A percentile compares a stretch with the other conserved stretches of the same genome.
Conservation (phyloP, 495 filamentous ascomycete genomes). For the Oidiodendron maius region DNA sequence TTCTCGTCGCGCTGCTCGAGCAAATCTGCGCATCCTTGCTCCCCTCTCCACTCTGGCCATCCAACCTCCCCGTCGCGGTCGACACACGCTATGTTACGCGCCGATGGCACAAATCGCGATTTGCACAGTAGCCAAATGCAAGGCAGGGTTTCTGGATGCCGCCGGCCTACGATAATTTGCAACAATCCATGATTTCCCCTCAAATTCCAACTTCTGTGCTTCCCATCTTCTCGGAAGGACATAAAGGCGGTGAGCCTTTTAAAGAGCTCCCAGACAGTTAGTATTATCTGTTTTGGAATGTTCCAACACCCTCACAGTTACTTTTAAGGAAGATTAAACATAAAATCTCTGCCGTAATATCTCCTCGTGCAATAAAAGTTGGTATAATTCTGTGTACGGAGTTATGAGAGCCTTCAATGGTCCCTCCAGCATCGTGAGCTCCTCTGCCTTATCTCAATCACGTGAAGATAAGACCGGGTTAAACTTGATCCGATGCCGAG, state of each 20-base stretch:
- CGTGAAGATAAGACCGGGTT: not conserved
- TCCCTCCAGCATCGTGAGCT: not conserved
- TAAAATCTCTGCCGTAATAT: no score
- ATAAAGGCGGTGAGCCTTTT: no score
- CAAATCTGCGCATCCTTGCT: not conserved
- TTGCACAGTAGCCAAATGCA: conserved; percentile 12
- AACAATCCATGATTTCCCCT: not conserved
- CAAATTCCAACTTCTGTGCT: no score
- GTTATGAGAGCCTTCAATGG: no score
- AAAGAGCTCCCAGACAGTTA: no score
- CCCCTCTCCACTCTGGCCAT: not conserved
- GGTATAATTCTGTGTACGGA: no score
- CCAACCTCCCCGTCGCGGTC: conserved; percentile 15
- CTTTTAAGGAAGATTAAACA: no score
- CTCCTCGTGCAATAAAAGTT: no score
- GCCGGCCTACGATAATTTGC: conserved; percentile 2
- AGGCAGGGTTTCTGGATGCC: conserved; percentile 6
- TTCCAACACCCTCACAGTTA: no score
- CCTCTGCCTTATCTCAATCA: not conserved
- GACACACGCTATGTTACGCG: conserved; percentile 18
- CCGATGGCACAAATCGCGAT: conserved; percentile 20
- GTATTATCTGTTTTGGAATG: no score
- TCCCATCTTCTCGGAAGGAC: no score
- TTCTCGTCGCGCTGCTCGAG: no score
- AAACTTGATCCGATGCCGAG: not conserved